Evolutionary conservation across 148 eudicot genomes (phyloP).

Genomic region (Spergularia marina): DNA sequence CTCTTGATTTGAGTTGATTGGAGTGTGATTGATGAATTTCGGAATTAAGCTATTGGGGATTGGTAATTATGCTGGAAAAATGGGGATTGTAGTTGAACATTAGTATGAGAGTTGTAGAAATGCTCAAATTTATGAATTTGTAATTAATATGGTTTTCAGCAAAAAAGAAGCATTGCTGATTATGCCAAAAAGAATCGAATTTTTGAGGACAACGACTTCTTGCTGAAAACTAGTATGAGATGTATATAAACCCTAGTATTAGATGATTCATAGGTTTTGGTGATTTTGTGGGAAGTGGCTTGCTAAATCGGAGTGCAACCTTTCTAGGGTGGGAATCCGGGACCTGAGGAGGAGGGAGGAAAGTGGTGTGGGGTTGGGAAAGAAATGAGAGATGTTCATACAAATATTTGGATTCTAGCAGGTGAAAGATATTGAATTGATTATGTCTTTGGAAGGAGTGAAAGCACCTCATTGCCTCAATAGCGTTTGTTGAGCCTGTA

Average conservation of each 20-base stretch:
- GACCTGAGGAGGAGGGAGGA: background rate
- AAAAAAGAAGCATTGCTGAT: conserved; percentile 7
- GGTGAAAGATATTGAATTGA: background rate
- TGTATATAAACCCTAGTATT: background rate
- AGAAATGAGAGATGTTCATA: background rate
- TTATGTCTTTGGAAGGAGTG: background rate
- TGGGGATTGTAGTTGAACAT: background rate
- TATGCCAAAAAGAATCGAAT: background rate
- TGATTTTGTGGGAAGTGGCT: background rate
- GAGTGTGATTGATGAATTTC: background rate
- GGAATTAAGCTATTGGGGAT: background rate
- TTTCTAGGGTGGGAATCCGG: background rate
- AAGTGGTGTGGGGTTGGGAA: background rate
- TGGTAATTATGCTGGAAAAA: background rate
- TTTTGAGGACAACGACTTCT: background rate
- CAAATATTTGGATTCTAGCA: background rate
- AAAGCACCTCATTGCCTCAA: background rate
- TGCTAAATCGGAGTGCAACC: background rate
- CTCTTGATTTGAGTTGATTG: background rate
- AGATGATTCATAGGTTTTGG: background rate
- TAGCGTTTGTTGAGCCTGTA: too few species aligned
- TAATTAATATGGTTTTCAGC: background rate
- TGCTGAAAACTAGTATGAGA: background rate
- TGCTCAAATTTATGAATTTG: background rate
- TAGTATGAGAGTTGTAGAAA: background rate